These are phyloP conservation scores for Baudoinia panamericana DNA, from an alignment of 495 filamentous ascomycete species.

Conservation along the genomic window DNA sequence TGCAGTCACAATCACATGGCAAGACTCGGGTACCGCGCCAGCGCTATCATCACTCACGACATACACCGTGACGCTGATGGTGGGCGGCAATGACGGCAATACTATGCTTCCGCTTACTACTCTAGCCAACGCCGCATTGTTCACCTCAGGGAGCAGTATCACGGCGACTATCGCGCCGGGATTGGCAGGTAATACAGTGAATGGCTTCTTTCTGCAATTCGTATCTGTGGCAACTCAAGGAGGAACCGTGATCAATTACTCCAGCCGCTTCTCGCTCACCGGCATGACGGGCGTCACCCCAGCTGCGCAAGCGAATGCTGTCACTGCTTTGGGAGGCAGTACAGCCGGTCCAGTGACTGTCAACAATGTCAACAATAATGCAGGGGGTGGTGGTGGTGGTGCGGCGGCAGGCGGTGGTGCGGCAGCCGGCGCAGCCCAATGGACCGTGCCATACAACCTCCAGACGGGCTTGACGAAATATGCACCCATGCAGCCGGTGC, in stretches of 20 bases:
- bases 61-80: constrained; percentile 51
- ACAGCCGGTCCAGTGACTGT: constrained; percentile 33
- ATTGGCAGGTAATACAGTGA: constrained; percentile 30
- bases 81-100: constrained; percentile 44
- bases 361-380: constrained; percentile 26
- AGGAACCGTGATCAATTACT: constrained; percentile 45
- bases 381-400: constrained; percentile 14
- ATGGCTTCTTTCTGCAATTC: constrained; percentile 51
- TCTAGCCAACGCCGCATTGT: constrained; percentile 31
- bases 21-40: constrained; percentile 41
- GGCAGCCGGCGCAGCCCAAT: constrained; percentile 16
- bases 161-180: constrained; percentile 38
- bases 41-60: constrained; percentile 37
- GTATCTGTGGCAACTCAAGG: constrained; percentile 39
- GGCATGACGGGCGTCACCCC: constrained; percentile 56
- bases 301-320: constrained; percentile 32
- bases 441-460: constrained; percentile 44
- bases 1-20: constrained; percentile 44
- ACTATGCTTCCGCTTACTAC: constrained; percentile 35
- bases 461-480: constrained; percentile 55
- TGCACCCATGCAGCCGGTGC: constrained; percentile 59
- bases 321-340: constrained; percentile 25
- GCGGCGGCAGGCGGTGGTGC: constrained; percentile 9
- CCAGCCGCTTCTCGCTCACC: constrained; percentile 49
- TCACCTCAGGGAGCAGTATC: constrained; percentile 39